phyloP scores from a whole-genome alignment of 139 green algal genomes.

The Chlamydomonas sphaeroides region DNA sequence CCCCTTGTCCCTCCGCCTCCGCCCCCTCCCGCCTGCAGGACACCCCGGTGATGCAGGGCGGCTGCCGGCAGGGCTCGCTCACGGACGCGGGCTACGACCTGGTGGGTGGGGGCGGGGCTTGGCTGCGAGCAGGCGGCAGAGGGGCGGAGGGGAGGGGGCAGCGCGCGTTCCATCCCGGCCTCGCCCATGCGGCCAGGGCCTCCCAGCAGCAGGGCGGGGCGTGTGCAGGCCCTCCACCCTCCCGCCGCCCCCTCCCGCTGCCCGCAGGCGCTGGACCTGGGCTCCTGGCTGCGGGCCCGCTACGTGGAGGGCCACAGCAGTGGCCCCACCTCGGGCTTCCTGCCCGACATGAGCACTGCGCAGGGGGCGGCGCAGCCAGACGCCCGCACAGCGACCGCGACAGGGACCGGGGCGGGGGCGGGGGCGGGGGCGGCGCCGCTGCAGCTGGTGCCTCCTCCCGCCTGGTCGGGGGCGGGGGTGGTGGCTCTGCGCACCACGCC shows the following conservation, averaged over 20 bases:
- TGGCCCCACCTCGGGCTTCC: conserved; percentile 36
- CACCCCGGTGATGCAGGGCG: conserved; percentile 51
- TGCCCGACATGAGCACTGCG: conserved; percentile 33
- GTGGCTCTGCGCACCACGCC: conserved; percentile 56
- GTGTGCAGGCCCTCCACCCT: not conserved
- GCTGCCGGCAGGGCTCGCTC: conserved; percentile 73
- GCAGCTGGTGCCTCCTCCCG: too few relatives aligned
- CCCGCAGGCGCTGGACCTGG: conserved; percentile 59
- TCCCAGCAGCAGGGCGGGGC: too few relatives aligned
- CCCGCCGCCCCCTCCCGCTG: not conserved
- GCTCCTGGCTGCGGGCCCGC: conserved; percentile 63
- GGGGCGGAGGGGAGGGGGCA: not conserved
- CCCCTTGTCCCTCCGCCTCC: not conserved
- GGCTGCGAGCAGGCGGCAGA: not conserved
- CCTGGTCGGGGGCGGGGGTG: too few relatives aligned
- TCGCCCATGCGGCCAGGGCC: too few relatives aligned
- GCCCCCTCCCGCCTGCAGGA: conserved; percentile 21
- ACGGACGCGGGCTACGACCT: conserved; percentile 63
- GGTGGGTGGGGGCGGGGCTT: not conserved
- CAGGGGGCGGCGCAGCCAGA: too few relatives aligned
- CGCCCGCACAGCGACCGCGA: not conserved
- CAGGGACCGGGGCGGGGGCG: too few relatives aligned
- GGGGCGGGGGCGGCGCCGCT: not conserved
- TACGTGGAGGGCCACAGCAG: conserved; percentile 56
- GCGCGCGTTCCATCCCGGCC: not conserved